Base-by-base conservation (phyloP, 2,329 filamentous ascomycete species). In the Myotisia sp. region DNA sequence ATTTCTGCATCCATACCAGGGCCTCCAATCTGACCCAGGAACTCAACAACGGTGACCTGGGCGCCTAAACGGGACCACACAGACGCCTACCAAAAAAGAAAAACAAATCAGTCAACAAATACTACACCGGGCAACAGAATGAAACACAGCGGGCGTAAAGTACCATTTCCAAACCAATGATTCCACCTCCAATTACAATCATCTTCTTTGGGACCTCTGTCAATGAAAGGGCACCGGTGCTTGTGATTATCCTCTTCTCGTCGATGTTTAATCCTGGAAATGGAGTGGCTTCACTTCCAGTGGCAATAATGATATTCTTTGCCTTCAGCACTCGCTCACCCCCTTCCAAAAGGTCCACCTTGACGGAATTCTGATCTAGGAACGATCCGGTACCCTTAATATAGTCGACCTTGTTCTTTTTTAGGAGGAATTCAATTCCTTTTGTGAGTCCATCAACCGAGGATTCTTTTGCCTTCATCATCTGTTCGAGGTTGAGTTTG, bases 381-480 rank as follows among this genome's bases (percentile, higher is more conserved):
- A 95, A 92, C 29, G 82, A 71, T 47, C 79, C 87, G 33, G 83
- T 76, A 48, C 90, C 90, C 70, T 94, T 94, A 66, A 95, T 71
- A 63, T 95, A 98, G 58, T 95, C 85, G 47, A 94, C 90, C 44
- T 84, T 83, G 67, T 98, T 98, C 74, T 98, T 95, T 77, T 95
- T 95, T 65, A 98, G 79, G 44, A 98, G 70, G 59, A 87, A 98
- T 63, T 98, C 90, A 46, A 98, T 81, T 59, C 90, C 90, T 70
- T 95, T 95, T 46, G 90, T 98, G 47, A 98, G 67, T 32, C 85
- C 76, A 26, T 67, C 62, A 43, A 98, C 90, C 34, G 90, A 92
- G 22, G 76, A 79, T 34, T 98, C 87, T 68, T 98, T 98, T 40
- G 90, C 86, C 68, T 94, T 92, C 86, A 98, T 94, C 75, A 98